Conservation (phyloP, 2,329 filamentous ascomycete species). For the Colletotrichum horii region DNA sequence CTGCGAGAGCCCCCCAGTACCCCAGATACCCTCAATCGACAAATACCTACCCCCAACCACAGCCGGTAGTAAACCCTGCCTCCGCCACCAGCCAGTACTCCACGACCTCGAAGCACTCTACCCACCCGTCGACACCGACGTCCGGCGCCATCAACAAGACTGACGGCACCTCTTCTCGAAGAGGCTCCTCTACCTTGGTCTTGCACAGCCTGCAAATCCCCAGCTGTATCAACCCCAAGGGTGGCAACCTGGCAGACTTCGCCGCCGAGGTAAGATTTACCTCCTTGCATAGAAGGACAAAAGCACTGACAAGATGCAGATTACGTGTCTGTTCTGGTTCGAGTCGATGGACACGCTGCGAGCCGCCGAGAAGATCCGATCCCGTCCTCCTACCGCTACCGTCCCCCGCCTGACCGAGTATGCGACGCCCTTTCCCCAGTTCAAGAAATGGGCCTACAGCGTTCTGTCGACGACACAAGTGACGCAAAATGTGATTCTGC, state of each 20-base stretch:
- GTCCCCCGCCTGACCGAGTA: constrained; percentile 68
- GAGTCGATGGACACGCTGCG: constrained; percentile 83
- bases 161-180: constrained; percentile 37
- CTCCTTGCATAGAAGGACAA: neutral
- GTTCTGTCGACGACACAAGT: constrained; percentile 95
- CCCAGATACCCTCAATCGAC: constrained; percentile 32
- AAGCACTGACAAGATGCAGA: constrained; percentile 52
- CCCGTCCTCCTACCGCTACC: constrained; percentile 40
- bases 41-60: constrained; percentile 21
- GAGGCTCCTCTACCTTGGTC: constrained; percentile 52
- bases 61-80: constrained; percentile 10
- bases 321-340: constrained; percentile 98
- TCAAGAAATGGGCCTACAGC: constrained; percentile 91
- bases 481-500: constrained; percentile 89
- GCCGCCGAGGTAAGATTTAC: constrained; percentile 70
- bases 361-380: constrained; percentile 68
- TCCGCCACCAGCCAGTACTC: constrained; percentile 22
- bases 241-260: constrained; percentile 81
- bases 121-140: constrained; percentile 42
- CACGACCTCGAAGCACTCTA: constrained; percentile 37
- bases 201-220: constrained; percentile 74
- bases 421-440: constrained; percentile 78
- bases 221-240: constrained; percentile 74
- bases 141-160: constrained; percentile 32
- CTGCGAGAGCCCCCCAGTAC: constrained; percentile 32